Base-by-base conservation (phyloP, 192 early-diverging fungal species). In the Mortierella claussenii region DNA sequence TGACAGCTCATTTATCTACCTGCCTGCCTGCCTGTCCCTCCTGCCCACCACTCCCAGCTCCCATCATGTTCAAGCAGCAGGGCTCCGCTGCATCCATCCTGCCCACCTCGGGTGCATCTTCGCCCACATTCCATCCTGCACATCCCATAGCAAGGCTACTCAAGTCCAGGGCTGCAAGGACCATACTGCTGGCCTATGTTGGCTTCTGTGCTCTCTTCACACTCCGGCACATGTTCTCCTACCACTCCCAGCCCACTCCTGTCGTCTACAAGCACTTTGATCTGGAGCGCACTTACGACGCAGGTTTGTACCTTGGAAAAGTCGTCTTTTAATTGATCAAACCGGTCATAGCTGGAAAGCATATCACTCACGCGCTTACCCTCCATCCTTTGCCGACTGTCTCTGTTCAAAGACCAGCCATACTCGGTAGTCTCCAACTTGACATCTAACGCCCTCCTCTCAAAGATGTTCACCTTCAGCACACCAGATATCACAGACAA, bases 381-480 rank as follows among this genome's bases (percentile, higher is more conserved):
- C 21, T 46, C 1, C 26, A 0, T 13, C 20, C 50, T n/a, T n/a
- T n/a, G n/a, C n/a, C n/a, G n/a, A n/a, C n/a, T n/a, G n/a, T n/a
- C 15, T 24, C 26, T 18, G 0, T 44, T 10, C 15, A 7, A 48
- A 75, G 71, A 75, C 23, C 28, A 65, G 13, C 42, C 71, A 3
- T 75, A 75, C 50, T 75, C 71, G 2, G 57, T 75, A 27, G 71
- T 75, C 10, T 65, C 71, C 7, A 44, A 75, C 15, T 31, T 75
- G 18, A 55, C 71, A 6, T 48, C 71, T 0, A 52, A 44, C 18
- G 48, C 58, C 20, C 65, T 75, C 27, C 36, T 81, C 36, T 66
- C 62, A 33, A 81, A 78, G 49, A 78, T 81, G 73, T 70, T 78
- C 45, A 64, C 80, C 23, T 71, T 73, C 55, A 50, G 20, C 24